A percentile compares a stretch with the other conserved stretches of the same genome.
Evolutionary conservation across 2,329 filamentous ascomycete genomes (phyloP).

Genomic region (Colletotrichum falcatum): DNA sequence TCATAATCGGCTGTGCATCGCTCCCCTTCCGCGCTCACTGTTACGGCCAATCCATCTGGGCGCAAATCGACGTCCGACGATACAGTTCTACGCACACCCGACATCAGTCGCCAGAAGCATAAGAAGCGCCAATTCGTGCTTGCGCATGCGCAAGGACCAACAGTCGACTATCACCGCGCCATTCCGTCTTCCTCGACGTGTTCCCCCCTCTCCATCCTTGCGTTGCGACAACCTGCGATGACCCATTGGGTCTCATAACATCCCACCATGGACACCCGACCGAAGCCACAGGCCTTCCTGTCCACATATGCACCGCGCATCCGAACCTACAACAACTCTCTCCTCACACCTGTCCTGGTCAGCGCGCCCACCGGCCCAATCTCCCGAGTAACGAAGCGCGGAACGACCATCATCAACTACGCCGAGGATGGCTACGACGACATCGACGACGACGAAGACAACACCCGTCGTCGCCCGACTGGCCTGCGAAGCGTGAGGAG

Average conservation of each 20-base stretch:
- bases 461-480: conserved; percentile 81
- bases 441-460: conserved; percentile 77
- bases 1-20: conserved; percentile 27
- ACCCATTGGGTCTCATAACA: conserved; percentile 37
- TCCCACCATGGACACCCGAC: conserved; percentile 59
- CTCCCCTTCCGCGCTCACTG: conserved; percentile 23
- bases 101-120: neutral
- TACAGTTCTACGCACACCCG: neutral
- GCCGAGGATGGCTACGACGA: conserved; percentile 96
- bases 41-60: conserved; percentile 17
- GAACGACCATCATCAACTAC: conserved; percentile 97
- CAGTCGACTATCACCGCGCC: neutral
- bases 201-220: conserved; percentile 9
- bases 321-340: conserved; percentile 90
- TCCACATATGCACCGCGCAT: conserved; percentile 92
- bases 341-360: conserved; percentile 86
- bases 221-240: conserved; percentile 39
- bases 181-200: conserved; percentile 19
- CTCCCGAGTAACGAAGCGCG: conserved; percentile 93
- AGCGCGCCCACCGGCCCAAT: conserved; percentile 73
- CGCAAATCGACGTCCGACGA: conserved; percentile 6
- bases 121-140: conserved; percentile 8
- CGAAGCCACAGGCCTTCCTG: conserved; percentile 84
- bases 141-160: conserved; percentile 13
- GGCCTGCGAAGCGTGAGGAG: conserved; percentile 85